A percentile compares a stretch with the other conserved stretches of the same genome.
These are phyloP conservation scores for Globisporangium middletonii DNA, from an alignment of 352 stramenopile genomes.

Conservation along the genomic window DNA sequence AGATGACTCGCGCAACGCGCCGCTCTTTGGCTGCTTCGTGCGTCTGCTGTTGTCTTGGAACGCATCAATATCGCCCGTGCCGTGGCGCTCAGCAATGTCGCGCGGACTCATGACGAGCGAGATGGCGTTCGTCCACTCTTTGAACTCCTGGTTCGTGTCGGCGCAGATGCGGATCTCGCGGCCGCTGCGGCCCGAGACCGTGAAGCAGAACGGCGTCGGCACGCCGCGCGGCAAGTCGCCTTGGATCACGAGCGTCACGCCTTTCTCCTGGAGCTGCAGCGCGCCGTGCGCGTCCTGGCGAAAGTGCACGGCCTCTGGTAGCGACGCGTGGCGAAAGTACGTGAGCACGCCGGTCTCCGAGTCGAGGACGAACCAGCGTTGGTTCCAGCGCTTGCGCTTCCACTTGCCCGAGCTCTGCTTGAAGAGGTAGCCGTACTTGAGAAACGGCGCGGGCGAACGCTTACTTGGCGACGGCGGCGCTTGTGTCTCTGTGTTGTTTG, in stretches of 20 bases:
- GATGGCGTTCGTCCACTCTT: constrained; percentile 70
- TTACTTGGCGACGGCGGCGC: not conserved
- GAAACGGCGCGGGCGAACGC: constrained; percentile 6
- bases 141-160: constrained; percentile 64
- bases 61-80: not conserved
- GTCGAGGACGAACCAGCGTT: constrained; percentile 79
- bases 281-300: constrained; percentile 54
- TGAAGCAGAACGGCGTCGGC: constrained; percentile 82
- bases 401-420: constrained; percentile 79
- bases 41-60: too few relatives aligned
- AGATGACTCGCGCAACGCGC: constrained; percentile 1
- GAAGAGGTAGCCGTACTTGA: constrained; percentile 57
- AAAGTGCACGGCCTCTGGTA: constrained; percentile 41
- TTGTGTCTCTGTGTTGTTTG: not conserved
- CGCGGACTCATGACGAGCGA: constrained; percentile 56
- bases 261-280: constrained; percentile 37
- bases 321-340: constrained; percentile 71
- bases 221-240: constrained; percentile 57
- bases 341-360: constrained; percentile 49
- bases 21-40: too few relatives aligned
- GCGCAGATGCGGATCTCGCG: constrained; percentile 53
- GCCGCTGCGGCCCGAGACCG: constrained; percentile 29
- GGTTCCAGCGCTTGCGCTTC: constrained; percentile 76
- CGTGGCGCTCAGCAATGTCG: constrained; percentile 1
- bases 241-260: constrained; percentile 62